phyloP scores from a whole-genome alignment of 2,329 filamentous ascomycete genomes.

The Paracamarosporium sp. region DNA sequence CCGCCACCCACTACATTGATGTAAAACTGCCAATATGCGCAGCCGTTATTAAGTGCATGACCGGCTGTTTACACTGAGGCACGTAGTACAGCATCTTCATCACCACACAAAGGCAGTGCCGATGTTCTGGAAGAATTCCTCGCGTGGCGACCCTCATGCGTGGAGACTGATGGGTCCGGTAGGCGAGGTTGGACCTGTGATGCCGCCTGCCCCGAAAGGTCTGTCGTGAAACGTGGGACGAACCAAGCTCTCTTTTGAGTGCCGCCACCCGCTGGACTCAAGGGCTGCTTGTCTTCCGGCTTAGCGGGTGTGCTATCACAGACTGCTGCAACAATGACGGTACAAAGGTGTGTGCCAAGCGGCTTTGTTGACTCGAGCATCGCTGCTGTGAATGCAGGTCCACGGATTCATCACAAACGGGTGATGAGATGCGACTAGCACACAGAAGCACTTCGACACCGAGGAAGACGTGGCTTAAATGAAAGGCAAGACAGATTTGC shows the following conservation, averaged over 20 bases:
- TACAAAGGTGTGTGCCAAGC: not conserved
- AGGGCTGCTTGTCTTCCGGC: not conserved
- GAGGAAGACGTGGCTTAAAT: not conserved
- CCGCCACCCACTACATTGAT: not conserved
- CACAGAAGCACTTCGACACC: not conserved
- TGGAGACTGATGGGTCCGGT: conserved; percentile 6
- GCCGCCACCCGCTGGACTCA: conserved; percentile 5
- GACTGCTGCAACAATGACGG: not conserved
- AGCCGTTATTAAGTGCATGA: conserved; percentile 21
- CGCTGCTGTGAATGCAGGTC: not conserved
- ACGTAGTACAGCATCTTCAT: conserved; percentile 10
- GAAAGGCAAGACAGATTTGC: not conserved
- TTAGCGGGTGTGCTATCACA: not conserved
- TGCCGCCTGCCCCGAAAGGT: not conserved
- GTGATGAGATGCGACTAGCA: not conserved
- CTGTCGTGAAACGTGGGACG: conserved; percentile 17
- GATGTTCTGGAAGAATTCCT: conserved; percentile 26
- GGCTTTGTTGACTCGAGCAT: not conserved
- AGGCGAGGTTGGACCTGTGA: conserved; percentile 7
- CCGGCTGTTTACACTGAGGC: conserved; percentile 25
- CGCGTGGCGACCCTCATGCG: conserved; percentile 13
- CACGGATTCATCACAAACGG: not conserved
- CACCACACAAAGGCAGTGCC: conserved; percentile 2
- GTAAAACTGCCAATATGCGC: conserved; percentile 17
- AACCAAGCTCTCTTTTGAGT: conserved; percentile 14